These are phyloP conservation scores for Debaryomyces psychrophilus DNA, from an alignment of 1,139 yeast genomes.

Conservation along the genomic window DNA sequence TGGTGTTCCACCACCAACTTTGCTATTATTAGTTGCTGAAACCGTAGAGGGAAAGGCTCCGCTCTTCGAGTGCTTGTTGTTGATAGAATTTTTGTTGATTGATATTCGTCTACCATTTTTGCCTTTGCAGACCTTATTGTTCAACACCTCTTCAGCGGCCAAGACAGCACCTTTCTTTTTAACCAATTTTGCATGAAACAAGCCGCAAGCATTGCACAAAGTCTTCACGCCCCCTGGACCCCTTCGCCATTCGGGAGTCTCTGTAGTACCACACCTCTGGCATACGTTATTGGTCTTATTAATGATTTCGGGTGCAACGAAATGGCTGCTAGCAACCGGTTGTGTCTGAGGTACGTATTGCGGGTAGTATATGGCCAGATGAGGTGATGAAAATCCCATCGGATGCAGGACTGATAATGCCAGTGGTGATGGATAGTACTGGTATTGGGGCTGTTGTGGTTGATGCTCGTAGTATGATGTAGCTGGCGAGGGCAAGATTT, in stretches of 20 bases:
- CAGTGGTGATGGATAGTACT: slow-evolving; percentile 5
- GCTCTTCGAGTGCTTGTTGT: slow-evolving; percentile 7
- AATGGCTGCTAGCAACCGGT: slow-evolving; percentile 7
- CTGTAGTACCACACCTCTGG: slow-evolving; percentile 68
- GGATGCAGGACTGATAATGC: slow-evolving; percentile 11
- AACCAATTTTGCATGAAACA: slow-evolving; percentile 74
- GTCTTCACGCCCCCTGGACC: slow-evolving; percentile 88
- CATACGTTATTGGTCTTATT: slow-evolving; percentile 42
- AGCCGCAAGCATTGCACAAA: slow-evolving; percentile 87
- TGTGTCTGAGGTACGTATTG: slow-evolving; percentile 17
- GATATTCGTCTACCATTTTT: slow-evolving; percentile 50
- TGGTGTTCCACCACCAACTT: not conserved
- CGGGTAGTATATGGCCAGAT: slow-evolving; percentile 5
- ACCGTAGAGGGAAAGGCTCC: not conserved
- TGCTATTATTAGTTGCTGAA: not conserved
- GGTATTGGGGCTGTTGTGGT: slow-evolving; percentile 14
- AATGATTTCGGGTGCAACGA: slow-evolving; percentile 33
- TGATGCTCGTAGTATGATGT: slow-evolving; percentile 13
- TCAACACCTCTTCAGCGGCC: slow-evolving; percentile 57
- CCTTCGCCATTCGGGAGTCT: slow-evolving; percentile 91
- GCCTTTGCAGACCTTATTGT: slow-evolving; percentile 50
- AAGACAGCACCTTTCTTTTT: slow-evolving; percentile 66
- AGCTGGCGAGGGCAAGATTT: slow-evolving; percentile 12
- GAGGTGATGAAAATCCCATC: slow-evolving; percentile 11
- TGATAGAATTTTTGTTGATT: slow-evolving; percentile 32